Evolutionary conservation across 2,329 filamentous ascomycete species (phyloP).

Genomic region (Calonectria pteridis): DNA sequence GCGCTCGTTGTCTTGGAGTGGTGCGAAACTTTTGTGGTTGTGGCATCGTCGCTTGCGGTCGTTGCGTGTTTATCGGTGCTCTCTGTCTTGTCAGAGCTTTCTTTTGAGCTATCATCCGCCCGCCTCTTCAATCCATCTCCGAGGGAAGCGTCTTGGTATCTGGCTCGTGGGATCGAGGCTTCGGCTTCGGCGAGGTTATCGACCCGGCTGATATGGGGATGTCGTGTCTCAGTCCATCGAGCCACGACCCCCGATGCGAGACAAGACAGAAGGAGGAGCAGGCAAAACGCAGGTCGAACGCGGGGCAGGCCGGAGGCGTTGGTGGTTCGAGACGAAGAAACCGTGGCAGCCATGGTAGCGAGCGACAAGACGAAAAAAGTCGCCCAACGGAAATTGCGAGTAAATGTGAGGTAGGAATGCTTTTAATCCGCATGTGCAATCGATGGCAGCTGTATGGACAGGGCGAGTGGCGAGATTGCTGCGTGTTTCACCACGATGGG

Average conservation of each 20-base stretch:
- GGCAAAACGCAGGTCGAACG: slow-evolving; percentile 28
- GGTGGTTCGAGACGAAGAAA: slow-evolving; percentile 14
- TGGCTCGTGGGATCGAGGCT: not conserved
- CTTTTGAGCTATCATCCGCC: slow-evolving; percentile 4
- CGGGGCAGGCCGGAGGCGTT: slow-evolving; percentile 21
- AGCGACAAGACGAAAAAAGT: slow-evolving; percentile 33
- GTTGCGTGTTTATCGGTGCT: not conserved
- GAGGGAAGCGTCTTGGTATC: not conserved
- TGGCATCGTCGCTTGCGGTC: slow-evolving; percentile 22
- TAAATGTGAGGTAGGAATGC: not conserved
- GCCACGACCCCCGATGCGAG: slow-evolving; percentile 37
- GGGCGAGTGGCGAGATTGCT: slow-evolving; percentile 35
- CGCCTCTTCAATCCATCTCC: slow-evolving; percentile 27
- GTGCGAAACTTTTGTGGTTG: slow-evolving; percentile 15
- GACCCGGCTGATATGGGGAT: slow-evolving; percentile 1
- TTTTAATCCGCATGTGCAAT: slow-evolving; percentile 16
- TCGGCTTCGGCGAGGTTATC: not conserved
- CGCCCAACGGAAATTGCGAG: slow-evolving; percentile 17
- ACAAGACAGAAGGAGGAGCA: slow-evolving; percentile 41
- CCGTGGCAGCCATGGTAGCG: slow-evolving; percentile 34
- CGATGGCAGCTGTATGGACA: slow-evolving; percentile 21
- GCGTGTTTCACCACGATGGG: slow-evolving; percentile 44
- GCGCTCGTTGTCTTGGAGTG: slow-evolving; percentile 33
- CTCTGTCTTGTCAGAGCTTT: not conserved
- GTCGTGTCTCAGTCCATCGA: slow-evolving; percentile 30